Percentiles rank a stretch among this genome's conserved stretches.
Conservation (phyloP, 768 basidiomycete genomes). For the Agrocybe pediades region DNA sequence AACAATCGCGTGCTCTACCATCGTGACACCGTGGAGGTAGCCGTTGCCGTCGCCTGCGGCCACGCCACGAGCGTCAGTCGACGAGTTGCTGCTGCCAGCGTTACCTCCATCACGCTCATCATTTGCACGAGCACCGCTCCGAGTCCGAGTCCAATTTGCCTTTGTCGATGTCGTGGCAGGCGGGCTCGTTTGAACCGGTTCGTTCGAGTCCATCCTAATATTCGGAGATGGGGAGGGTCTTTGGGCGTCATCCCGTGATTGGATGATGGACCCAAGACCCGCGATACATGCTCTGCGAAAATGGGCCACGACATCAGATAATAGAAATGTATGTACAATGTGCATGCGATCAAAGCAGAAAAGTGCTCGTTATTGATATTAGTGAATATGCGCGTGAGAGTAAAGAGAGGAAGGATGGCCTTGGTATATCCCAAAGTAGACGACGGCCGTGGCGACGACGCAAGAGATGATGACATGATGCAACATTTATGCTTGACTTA, state of each 20-base stretch:
- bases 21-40: slow-evolving; percentile 22
- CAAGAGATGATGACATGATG: not conserved
- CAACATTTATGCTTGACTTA: slow-evolving; percentile 26
- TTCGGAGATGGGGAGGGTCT: not conserved
- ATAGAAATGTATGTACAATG: not conserved
- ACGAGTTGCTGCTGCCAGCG: not conserved
- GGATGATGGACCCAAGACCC: slow-evolving; percentile 24
- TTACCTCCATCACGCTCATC: not conserved
- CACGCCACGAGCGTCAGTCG: too few relatives aligned
- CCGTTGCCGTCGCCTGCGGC: not conserved
- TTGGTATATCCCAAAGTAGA: too few relatives aligned
- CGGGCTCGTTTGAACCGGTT: too few relatives aligned
- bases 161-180: too few relatives aligned
- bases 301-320: not conserved
- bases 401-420: too few relatives aligned
- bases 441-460: not conserved
- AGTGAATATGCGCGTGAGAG: not conserved
- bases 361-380: not conserved
- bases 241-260: not conserved
- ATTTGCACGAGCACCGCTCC: not conserved
- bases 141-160: not conserved
- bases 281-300: slow-evolving; percentile 54
- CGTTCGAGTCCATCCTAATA: not conserved
- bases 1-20: slow-evolving; percentile 55
- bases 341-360: not conserved